Evolutionary conservation across 2,329 filamentous ascomycete genomes (phyloP).

Genomic region (Clonostachys rhizophaga): DNA sequence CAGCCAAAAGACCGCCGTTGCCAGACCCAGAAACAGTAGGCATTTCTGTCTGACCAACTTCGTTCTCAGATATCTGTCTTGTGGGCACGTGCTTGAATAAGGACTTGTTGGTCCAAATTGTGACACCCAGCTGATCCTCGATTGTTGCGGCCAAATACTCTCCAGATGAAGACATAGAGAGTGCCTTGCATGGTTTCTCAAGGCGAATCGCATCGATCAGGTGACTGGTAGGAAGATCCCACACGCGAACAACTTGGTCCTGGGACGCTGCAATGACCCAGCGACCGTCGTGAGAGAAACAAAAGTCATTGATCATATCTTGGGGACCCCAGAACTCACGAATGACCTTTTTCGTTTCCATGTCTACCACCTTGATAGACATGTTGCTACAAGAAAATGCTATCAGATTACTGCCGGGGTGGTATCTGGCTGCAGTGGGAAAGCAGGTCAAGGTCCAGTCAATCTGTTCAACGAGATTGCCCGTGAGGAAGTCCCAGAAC

Average conservation of each 20-base stretch:
- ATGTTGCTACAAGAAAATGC: slow-evolving; percentile 87
- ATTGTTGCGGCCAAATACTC: slow-evolving; percentile 92
- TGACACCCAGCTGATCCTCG: slow-evolving; percentile 78
- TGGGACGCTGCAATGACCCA: slow-evolving; percentile 90
- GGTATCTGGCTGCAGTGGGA: slow-evolving; percentile 75
- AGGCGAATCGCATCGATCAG: slow-evolving; percentile 88
- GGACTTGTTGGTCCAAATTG: slow-evolving; percentile 92
- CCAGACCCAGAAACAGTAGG: slow-evolving; percentile 82
- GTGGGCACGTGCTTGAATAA: slow-evolving; percentile 88
- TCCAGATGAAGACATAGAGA: slow-evolving; percentile 85
- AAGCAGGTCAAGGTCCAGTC: slow-evolving; percentile 74
- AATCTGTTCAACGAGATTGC: slow-evolving; percentile 73
- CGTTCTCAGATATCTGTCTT: slow-evolving; percentile 74
- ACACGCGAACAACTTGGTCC: slow-evolving; percentile 76
- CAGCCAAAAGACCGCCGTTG: slow-evolving; percentile 69
- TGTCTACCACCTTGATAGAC: slow-evolving; percentile 83
- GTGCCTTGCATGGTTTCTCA: slow-evolving; percentile 71
- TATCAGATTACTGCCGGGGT: slow-evolving; percentile 76
- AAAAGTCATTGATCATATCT: slow-evolving; percentile 71
- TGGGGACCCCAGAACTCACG: slow-evolving; percentile 86
- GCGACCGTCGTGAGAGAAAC: slow-evolving; percentile 87
- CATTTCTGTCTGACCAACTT: slow-evolving; percentile 59
- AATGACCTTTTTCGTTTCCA: slow-evolving; percentile 85
- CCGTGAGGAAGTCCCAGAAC: slow-evolving; percentile 95
- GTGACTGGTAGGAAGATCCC: slow-evolving; percentile 94